Base-by-base conservation (phyloP, 768 basidiomycete species). In the Suillus ampliporus region DNA sequence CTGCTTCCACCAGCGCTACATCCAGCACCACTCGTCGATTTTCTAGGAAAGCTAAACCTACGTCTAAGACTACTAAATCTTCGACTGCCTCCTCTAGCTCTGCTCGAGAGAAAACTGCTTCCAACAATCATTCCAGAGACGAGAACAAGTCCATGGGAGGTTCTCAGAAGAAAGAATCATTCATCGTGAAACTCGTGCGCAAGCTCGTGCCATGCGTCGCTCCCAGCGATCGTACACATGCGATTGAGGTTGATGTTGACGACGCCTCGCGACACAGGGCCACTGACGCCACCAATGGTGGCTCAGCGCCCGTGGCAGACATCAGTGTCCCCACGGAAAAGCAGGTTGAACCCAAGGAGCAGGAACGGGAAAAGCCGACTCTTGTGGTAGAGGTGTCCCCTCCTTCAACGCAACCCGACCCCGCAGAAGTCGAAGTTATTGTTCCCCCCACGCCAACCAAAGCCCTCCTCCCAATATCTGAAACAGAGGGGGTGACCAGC, bases 401-500 rank as follows among this genome's bases (percentile, higher is more conserved):
- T 38, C 61, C 75, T 15, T 48, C 68, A 2, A 61, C 72, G 17
- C 54, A 73, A n/a, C 23, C 67, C 26, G 40, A 61, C 26, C 50
- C 72, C 9, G 69, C 69, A 40, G 82, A 81, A 60, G 71, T 66
- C 17, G 78, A 82, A 13, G 71, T 83, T 58, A 44, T 83, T 58
- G 67, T 83, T 4, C 82, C 85, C 19, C 82, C 86, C 35, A 82
- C 83, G 2, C 84, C 85, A 14, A 81, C 81, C 17, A 79, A 72
- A 17, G 50, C 58, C 17, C 72, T 82, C 64, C 68, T 85, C 6
- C 86, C 92, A 8, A 78, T 81, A 28, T 85, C 88, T 10, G 94
- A 95, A 77, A 94, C 94, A 8, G 94, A 89, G 64, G 94, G 92
- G 15, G 81, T 97, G 66, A 92, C 91, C 11, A 94, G 93, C n/a